Conservation (phyloP, 1,139 yeast species). For the Candida neerlandica region DNA sequence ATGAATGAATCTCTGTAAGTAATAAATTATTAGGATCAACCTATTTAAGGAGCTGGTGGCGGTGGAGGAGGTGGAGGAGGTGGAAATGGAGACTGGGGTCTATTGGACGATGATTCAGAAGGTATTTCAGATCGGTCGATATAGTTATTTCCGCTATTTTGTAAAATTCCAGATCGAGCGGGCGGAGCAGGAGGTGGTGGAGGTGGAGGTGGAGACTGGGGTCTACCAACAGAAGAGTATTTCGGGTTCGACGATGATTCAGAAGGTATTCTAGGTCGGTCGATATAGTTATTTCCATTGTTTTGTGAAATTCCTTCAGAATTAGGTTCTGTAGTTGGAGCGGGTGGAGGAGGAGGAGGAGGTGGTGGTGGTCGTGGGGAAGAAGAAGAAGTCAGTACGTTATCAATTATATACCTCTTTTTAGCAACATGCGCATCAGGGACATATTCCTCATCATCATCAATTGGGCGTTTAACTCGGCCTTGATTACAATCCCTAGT, state of each 20-base stretch:
- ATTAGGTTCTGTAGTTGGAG: slow-evolving; percentile 18
- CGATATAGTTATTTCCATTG: slow-evolving; percentile 25
- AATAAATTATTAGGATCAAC: neutral
- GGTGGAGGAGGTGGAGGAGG: slow-evolving; percentile 22
- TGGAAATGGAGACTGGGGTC: slow-evolving; percentile 17
- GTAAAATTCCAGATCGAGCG: slow-evolving; percentile 17
- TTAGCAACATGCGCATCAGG: slow-evolving; percentile 11
- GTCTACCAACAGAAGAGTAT: too few species aligned
- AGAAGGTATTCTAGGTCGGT: slow-evolving; percentile 36
- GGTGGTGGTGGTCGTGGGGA: slow-evolving; percentile 20
- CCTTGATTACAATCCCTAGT: slow-evolving; percentile 76
- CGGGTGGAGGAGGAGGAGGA: slow-evolving; percentile 24
- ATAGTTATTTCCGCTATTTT: slow-evolving; percentile 20
- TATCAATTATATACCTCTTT: slow-evolving; percentile 16
- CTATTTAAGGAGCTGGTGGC: slow-evolving; percentile 19
- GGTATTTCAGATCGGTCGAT: slow-evolving; percentile 42
- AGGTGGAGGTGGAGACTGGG: slow-evolving; percentile 22
- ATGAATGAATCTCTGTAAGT: too few species aligned
- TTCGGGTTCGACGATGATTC: too few species aligned
- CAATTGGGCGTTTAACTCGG: neutral
- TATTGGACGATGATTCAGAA: too few species aligned
- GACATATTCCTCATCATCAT: slow-evolving; percentile 1
- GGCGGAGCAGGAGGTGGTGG: slow-evolving; percentile 22
- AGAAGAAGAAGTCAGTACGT: slow-evolving; percentile 18
- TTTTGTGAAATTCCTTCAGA: slow-evolving; percentile 12